Evolutionary conservation across 495 filamentous ascomycete genomes (phyloP), one percentile per base, ranked within the genome.

Genomic region (Xylaria flabelliformis): DNA sequence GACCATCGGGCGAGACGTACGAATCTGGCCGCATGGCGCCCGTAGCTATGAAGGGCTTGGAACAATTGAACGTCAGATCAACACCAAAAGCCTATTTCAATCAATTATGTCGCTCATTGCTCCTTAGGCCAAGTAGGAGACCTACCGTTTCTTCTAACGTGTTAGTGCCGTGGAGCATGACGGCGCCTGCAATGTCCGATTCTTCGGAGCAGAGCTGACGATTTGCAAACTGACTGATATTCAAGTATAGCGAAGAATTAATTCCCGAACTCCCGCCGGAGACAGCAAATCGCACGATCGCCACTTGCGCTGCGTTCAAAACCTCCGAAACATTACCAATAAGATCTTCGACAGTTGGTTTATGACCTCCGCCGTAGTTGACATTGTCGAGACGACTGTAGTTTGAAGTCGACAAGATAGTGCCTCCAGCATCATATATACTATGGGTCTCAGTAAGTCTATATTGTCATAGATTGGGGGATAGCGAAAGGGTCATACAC

Each of bases 121-220:
- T 10, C 12, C 8, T 26, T 21, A 21, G 10, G 21, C 9, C 4
- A 26, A 4, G 8, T 15, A 24, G 8, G 7, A 21, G 19, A 63
- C 66, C 7, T 59, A 39, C 66, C 0, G 84, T 83, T 75, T 48
- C 44, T 48, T 87, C 85, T 29, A 86, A 77, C 3, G 84, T 85
- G 72, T 87, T 85, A 36, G 85, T 87, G 58, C 85, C 84, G 73
- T 87, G 85, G 68, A 85, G 84, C 73, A 87, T 79, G 64, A 86
- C 80, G 2, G 82, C 85, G 26, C 84, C 84, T 21, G 77, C 74
- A 72, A 84, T 83, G 36, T 82, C 80, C 10, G 82, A 80, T 65
- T 82, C 82, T 61, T 74, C 59, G 15, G 75, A 73, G 48, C 82
- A 79, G 65, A 85, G 79, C 50, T 79, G 76, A 1, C 68, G 73